Conservation (phyloP, 1,284 basidiomycete species). For the Omphalotus olearius region DNA sequence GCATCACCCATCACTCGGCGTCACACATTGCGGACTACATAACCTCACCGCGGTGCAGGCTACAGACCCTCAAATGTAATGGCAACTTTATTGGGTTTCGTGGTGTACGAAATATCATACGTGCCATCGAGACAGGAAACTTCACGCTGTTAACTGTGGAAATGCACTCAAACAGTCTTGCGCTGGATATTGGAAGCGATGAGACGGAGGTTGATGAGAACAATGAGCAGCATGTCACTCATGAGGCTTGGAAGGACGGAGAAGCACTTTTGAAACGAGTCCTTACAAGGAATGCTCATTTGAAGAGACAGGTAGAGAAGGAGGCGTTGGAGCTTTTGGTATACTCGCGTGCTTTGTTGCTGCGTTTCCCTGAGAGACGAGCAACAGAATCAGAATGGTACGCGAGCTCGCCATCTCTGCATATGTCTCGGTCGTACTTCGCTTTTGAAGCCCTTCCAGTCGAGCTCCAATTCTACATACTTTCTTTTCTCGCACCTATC, state of each 20-base stretch:
- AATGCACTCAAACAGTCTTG: constrained; percentile 43
- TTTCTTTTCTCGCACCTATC: constrained; percentile 53
- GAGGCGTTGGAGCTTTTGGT: constrained; percentile 51
- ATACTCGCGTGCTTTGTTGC: constrained; percentile 46
- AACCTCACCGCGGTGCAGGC: constrained; percentile 45
- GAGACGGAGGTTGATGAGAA: constrained; percentile 25
- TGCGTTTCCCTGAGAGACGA: constrained; percentile 24
- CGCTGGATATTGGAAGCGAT: constrained; percentile 16
- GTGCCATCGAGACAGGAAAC: constrained; percentile 43
- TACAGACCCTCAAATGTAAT: constrained; percentile 50
- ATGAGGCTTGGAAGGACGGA: constrained; percentile 30
- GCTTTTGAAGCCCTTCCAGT: constrained; percentile 46
- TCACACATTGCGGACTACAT: constrained; percentile 46
- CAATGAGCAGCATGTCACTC: constrained; percentile 6
- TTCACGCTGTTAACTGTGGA: constrained; percentile 48
- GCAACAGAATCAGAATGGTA: not conserved
- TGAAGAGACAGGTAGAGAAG: constrained; percentile 40
- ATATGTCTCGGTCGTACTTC: constrained; percentile 20
- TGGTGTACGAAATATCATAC: constrained; percentile 41
- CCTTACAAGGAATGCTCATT: constrained; percentile 43
- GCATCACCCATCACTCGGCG: constrained; percentile 42
- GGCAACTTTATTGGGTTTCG: constrained; percentile 49
- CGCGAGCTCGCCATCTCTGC: not conserved
- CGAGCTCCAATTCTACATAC: constrained; percentile 56
- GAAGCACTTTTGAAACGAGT: constrained; percentile 35